Base-by-base conservation (phyloP, 306 rosid genomes). In the Luffa aegyptiaca region DNA sequence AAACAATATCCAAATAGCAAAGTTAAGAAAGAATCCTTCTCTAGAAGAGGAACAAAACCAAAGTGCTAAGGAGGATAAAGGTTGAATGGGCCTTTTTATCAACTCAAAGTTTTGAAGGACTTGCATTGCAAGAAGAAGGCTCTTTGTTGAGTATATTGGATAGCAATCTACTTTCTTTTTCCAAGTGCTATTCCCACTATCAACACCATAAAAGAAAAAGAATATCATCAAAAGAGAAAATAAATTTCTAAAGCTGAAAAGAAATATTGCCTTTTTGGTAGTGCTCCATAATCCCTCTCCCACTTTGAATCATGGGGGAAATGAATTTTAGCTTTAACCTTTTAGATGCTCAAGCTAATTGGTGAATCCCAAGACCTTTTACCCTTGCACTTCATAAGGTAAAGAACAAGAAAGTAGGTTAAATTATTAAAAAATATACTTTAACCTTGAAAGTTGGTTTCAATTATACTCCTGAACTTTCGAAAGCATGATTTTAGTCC, bases 221-320 rank as follows among this genome's bases (percentile, higher is more conserved):
- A 66, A 36, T 37, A 35, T 63, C 21, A 64, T 33, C 71, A 36
- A 64, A 65, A 64, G 44, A 18, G 21, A 66, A 64, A 41, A 41
- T 20, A 45, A 4, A 44, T 70, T 9, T 68, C 10, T 42, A 70
- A 70, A 70, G 76, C 55, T 20, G 12, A 10, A n/a, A 42, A 44
- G 18, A 45, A 70, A 45, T 52, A 69, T 72, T 48, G 57, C 2
- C 77, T 72, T 72, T 72, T 14, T 72, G 41, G 5, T 31, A 72
- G 77, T 72, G 77, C 77, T 72, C 58, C 77, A 72, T 49, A 33
- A 72, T 48, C 77, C 17, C 56, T 18, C 57, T 46, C 77, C 77
- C 58, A 31, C 77, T 72, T 70, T 68, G 17, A 41, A 57, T 57
- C 63, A 57, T 56, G 62, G 26, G 14, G 5, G 35, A 12, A 26